Evolutionary conservation across 75 land plant species (phyloP), one percentile per base, ranked within the genome.

Genomic region (Sequoia sempervirens): DNA sequence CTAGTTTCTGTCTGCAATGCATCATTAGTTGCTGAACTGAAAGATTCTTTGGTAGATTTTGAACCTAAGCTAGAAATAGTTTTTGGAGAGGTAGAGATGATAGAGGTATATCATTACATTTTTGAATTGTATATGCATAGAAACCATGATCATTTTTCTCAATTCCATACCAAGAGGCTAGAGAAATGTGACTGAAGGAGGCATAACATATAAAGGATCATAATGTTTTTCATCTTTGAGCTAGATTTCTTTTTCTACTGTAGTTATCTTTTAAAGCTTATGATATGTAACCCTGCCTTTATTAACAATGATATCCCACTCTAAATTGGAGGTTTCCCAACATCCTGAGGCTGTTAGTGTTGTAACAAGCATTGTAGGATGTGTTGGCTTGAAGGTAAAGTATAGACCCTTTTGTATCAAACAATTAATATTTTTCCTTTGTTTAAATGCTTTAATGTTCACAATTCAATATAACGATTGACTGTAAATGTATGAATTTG

Each of bases 321-420:
- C 7, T 78, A 1, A n/a, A 18, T 36, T 41, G 45, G 87, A 97
- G 99, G 98, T 95, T 90, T 98, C 99, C 26, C 87, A 93, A 73
- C 99, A 97, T 86, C 96, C 98, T 6, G 99, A 97, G 85, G 99
- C 98, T 80, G 98, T 91, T 45, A 91, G 93, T 53, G 99, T 97
- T 36, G 99, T 97, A 18, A 97, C 99, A 66, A 98, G 98, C 69
- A 97, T 97, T 84, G 99, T 97, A 36, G 99, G 99, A 4, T 97
- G 99, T 89, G 99, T 95, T 12, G 99, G 99, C 30, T 86, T 97
- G 80, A 94, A 93, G 96, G 99, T 95, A 84, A 83, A 86, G n/a
- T 45, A 26, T 41, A 46, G 28, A 86, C 6, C n/a, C 32, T 41
- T 37, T 56, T 53, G 20, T 47, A 70, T 34, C 36, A 75, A 74